Base-by-base conservation (phyloP, 768 basidiomycete species). In the Phaeotremella skinneri region DNA sequence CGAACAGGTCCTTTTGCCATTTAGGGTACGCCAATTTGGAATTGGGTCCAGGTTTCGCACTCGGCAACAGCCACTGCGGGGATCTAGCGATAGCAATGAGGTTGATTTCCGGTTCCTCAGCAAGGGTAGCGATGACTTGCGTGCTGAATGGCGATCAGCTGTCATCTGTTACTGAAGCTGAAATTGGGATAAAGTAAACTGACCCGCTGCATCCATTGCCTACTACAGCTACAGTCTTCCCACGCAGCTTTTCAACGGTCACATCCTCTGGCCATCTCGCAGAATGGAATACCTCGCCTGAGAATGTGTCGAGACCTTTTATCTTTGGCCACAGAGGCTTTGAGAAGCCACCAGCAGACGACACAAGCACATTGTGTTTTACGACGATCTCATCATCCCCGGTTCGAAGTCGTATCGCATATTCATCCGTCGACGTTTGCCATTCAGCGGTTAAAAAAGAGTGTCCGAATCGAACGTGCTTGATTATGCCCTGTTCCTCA, bases 181-280 rank as follows among this genome's bases (percentile, higher is more conserved):
- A n/a, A 41, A 9, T 58, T 5, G 32, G 43, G 25, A 7, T 13
- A 25, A 16, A 17, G 5, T 17, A 16, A 14, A 58, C 54, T 14
- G 29, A 60, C 56, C 64, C 66, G 26, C 53, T 56, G 58, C 66
- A 68, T 17, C 59, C 66, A 37, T 68, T 68, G 1, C 66, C 66
- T 20, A 68, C 49, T 13, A 68, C 66, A 29, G 34, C 48, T 2
- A 68, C 62, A 23, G 31, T 55, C 47, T 68, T 64, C 0, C 61
- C 63, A 7, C 48, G 39, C 6, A 68, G 52, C 23, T 62, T 51
- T 17, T 27, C 57, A 52, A 47, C 25, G 11, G 32, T 53, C 13
- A 52, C 4, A 16, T 54, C 41, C 45, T 60, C n/a, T 3, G 66
- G 66, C 55, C 59, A 68, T 14, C 51, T 41, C 4, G 54, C 49